These are phyloP conservation scores for Pontederia crassipes DNA, from an alignment of 176 grass and related monocot species.

Conservation along the genomic window DNA sequence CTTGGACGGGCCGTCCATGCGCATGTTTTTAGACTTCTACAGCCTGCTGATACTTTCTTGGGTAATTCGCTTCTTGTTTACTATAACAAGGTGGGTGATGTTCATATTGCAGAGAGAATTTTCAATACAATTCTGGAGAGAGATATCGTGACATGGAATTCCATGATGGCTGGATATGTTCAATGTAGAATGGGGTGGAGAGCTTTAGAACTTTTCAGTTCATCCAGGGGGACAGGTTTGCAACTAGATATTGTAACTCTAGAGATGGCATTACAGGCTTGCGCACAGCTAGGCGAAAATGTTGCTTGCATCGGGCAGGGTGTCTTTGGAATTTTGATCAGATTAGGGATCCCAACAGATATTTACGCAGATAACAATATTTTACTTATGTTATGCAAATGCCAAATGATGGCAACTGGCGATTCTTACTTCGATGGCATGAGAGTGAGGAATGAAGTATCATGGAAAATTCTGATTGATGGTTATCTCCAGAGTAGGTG, in stretches of 20 bases:
- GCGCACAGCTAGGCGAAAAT: slow-evolving; percentile 13
- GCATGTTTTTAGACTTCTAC: slow-evolving; percentile 8
- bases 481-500: slow-evolving; percentile 13
- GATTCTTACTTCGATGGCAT: slow-evolving; percentile 11
- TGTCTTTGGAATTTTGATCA: slow-evolving; percentile 6
- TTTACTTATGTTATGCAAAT: slow-evolving; percentile 18
- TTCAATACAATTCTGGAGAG: slow-evolving; percentile 8
- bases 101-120: slow-evolving; percentile 12
- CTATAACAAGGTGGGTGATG: slow-evolving; percentile 13
- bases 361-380: slow-evolving; percentile 12
- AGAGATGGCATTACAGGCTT: slow-evolving; percentile 7
- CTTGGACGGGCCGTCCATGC: slow-evolving; percentile 5
- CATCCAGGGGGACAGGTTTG: neutral
- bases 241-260: neutral
- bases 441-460: slow-evolving; percentile 14
- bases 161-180: slow-evolving; percentile 12
- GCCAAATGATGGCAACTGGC: neutral
- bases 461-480: slow-evolving; percentile 17
- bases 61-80: slow-evolving; percentile 21
- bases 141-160: slow-evolving; percentile 19
- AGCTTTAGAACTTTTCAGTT: slow-evolving; percentile 16
- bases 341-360: neutral
- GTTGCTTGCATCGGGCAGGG: neutral
- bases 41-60: slow-evolving; percentile 15
- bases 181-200: slow-evolving; percentile 2